Percentiles rank a stretch among this genome's conserved stretches.
These are phyloP conservation scores for Curvularia eragrostidis DNA, from an alignment of 2,329 filamentous ascomycete species.

Conservation along the genomic window DNA sequence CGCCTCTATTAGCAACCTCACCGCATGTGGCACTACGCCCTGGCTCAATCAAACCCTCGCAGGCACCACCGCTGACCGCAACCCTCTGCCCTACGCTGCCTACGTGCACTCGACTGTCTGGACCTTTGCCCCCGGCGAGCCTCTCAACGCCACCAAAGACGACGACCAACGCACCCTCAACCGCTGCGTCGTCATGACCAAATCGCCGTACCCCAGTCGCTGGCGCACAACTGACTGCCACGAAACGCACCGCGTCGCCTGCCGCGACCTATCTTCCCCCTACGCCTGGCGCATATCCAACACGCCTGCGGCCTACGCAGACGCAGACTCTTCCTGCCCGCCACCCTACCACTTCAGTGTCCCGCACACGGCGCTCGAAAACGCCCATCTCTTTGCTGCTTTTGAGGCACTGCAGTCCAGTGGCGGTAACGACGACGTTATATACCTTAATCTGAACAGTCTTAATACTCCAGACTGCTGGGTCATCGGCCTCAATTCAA, in stretches of 20 bases:
- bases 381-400: constrained; percentile 60
- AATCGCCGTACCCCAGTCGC: constrained; percentile 55
- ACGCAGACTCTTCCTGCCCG: constrained; percentile 57
- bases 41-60: constrained; percentile 64
- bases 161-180: constrained; percentile 30
- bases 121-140: constrained; percentile 66
- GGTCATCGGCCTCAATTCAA: constrained; percentile 61
- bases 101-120: constrained; percentile 62
- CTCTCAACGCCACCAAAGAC: constrained; percentile 54
- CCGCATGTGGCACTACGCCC: constrained; percentile 66
- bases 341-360: constrained; percentile 59
- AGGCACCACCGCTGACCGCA: constrained; percentile 57
- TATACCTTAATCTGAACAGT: constrained; percentile 69
- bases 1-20: constrained; percentile 50
- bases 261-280: constrained; percentile 61
- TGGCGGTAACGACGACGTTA: constrained; percentile 19
- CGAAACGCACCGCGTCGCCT: constrained; percentile 60
- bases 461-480: constrained; percentile 65
- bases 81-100: constrained; percentile 58
- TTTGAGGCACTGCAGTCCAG: constrained; percentile 16
- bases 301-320: constrained; percentile 53
- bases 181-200: constrained; percentile 65
- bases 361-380: constrained; percentile 69
- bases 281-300: constrained; percentile 64
- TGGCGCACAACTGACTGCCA: constrained; percentile 67